These are phyloP conservation scores for Rhodotorula sphaerocarpa DNA, from an alignment of 768 basidiomycete species.

Conservation along the genomic window DNA sequence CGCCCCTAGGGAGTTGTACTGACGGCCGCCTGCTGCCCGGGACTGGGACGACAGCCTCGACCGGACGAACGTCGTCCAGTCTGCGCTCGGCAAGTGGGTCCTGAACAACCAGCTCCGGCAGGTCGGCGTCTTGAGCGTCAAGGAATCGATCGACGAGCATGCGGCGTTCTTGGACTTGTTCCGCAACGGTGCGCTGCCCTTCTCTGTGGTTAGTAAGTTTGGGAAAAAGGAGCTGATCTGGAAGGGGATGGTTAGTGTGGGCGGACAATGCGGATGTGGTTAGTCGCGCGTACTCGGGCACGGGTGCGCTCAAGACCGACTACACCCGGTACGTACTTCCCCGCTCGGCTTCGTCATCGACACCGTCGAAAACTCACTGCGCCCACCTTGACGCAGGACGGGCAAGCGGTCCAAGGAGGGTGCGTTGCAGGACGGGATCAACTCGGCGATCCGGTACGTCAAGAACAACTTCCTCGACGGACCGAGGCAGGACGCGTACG, in stretches of 20 bases:
- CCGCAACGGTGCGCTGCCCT: conserved; percentile 63
- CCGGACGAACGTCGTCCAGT: conserved; percentile 93
- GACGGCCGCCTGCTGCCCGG: no score
- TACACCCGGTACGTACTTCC: conserved; percentile 58
- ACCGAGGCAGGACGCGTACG: conserved; percentile 87
- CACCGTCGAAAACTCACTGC: neutral
- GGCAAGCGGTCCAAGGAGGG: conserved; percentile 79
- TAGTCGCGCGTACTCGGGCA: conserved; percentile 83
- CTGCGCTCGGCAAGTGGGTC: conserved; percentile 76
- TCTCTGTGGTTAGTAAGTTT: neutral
- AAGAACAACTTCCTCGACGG: conserved; percentile 98
- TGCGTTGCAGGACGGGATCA: conserved; percentile 71
- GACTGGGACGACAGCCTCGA: conserved; percentile 57
- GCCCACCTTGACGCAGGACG: conserved; percentile 45
- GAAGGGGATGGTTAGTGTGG: conserved; percentile 60
- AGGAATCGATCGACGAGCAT: conserved; percentile 71
- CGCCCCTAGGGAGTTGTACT: no score
- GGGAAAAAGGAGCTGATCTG: neutral
- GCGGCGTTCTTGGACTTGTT: conserved; percentile 70
- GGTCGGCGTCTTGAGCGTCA: conserved; percentile 61
- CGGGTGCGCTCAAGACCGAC: conserved; percentile 91
- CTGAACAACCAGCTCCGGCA: conserved; percentile 67
- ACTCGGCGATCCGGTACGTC: conserved; percentile 73
- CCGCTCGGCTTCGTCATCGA: neutral
- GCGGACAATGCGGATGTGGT: conserved; percentile 90